A percentile compares a stretch with the other conserved stretches of the same genome.
Conservation (phyloP, 2,329 filamentous ascomycete species). For the Aspergillus phoenicis region DNA sequence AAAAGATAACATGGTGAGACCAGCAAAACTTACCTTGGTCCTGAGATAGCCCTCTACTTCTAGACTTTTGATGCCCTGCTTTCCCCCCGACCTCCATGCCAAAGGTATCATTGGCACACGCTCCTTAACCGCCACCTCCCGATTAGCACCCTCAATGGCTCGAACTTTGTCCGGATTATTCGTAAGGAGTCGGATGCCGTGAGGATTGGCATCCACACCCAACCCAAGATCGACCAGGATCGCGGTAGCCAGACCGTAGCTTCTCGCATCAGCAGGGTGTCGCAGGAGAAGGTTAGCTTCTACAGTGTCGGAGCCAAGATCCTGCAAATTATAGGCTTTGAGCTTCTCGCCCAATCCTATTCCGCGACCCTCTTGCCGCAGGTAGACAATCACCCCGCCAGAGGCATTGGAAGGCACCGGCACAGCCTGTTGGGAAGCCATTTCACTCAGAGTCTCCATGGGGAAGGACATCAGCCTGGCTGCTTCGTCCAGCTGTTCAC, state of each 20-base stretch:
- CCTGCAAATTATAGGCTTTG: conserved; percentile 97
- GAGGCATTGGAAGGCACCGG: conserved; percentile 54
- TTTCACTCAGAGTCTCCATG: conserved; percentile 35
- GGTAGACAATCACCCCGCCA: conserved; percentile 91
- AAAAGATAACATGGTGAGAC: not conserved
- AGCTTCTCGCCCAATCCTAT: conserved; percentile 95
- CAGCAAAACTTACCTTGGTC: conserved; percentile 72
- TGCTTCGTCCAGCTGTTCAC: conserved; percentile 95
- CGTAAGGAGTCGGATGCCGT: conserved; percentile 74
- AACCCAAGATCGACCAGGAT: conserved; percentile 86
- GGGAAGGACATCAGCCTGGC: conserved; percentile 85
- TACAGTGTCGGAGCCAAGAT: conserved; percentile 95
- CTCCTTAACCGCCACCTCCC: conserved; percentile 85
- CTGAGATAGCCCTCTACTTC: conserved; percentile 93
- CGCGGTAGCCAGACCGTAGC: conserved; percentile 93
- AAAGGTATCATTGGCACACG: conserved; percentile 93
- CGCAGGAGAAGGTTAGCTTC: conserved; percentile 89
- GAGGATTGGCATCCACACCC: conserved; percentile 62
- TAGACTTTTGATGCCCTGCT: conserved; percentile 77
- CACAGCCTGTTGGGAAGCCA: conserved; percentile 29
- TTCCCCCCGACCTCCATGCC: conserved; percentile 79
- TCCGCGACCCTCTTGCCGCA: conserved; percentile 92
- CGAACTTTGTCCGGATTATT: conserved; percentile 98
- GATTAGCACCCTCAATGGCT: conserved; percentile 86
- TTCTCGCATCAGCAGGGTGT: conserved; percentile 91